Percentiles rank a stretch among this genome's conserved stretches.
Evolutionary conservation across 73 alveolate genomes (phyloP).

Genomic region (Breviolum minutum): DNA sequence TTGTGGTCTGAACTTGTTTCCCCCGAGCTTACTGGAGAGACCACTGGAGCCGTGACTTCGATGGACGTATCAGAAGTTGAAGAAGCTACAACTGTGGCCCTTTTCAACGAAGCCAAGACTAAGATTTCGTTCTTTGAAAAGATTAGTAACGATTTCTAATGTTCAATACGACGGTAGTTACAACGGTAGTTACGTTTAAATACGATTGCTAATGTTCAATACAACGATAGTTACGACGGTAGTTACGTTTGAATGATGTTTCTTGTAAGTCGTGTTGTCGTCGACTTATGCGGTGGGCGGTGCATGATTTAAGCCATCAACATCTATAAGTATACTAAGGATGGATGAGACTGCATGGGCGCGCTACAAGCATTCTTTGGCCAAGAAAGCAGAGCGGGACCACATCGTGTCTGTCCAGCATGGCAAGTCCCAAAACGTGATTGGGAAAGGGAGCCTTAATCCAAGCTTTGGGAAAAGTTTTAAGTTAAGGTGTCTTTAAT

Average conservation of each 20-base stretch:
- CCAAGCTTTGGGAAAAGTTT: background rate
- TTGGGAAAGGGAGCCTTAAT: background rate
- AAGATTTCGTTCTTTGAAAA: background rate
- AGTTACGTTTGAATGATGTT: too few species aligned
- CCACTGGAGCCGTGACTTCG: background rate
- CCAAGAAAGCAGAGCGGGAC: background rate
- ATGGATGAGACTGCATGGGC: constrained; percentile 9
- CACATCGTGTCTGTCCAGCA: constrained; percentile 31
- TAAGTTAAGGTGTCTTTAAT: background rate
- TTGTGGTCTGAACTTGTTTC: background rate
- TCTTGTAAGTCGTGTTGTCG: too few species aligned
- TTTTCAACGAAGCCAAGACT: background rate
- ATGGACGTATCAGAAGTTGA: background rate
- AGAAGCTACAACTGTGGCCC: background rate
- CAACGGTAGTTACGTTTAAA: too few species aligned
- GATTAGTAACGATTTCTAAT: background rate
- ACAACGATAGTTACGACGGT: too few species aligned
- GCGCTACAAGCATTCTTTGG: background rate
- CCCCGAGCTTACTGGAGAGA: background rate
- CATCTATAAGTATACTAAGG: too few species aligned
- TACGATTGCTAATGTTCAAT: too few species aligned
- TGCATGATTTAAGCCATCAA: too few species aligned
- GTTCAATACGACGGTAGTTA: too few species aligned
- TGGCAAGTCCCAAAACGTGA: background rate
- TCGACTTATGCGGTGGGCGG: background rate